Base-by-base conservation (phyloP, 805 yeast species). In the Sugiyamaella marilandica region DNA sequence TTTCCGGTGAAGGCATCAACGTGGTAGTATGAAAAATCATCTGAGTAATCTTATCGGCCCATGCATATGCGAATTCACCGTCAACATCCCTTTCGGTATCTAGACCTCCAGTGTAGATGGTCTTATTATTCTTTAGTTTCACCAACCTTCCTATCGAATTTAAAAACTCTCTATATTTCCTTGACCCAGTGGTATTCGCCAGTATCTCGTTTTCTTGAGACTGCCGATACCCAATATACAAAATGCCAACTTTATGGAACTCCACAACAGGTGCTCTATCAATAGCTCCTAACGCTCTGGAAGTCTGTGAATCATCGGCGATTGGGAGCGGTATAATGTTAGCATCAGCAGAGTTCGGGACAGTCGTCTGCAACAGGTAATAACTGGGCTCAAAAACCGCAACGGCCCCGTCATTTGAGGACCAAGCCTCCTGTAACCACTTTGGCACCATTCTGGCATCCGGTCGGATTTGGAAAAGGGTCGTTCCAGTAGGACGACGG, bases 211-310 rank as follows among this genome's bases (percentile, higher is more conserved):
- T 62, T 63, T 89, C 96, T 0, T 71, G 70, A 1, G 64, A 64
- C 64, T 89, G 96, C 9, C 79, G 79, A 0, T 80, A 82, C 0
- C 82, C 92, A 59, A 88, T 80, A 64, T 88, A 89, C 18, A 89
- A 62, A 18, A 89, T 71, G 0, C 96, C 96, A 37, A 85, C 78
- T 64, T 88, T 89, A 65, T 84, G 88, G 59, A 83, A 84, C 45
- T 84, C 86, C 3, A 85, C 85, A 5, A 84, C 82, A 0, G 96
- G 95, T 1, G 86, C 81, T 14, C 90, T 70, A 61, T 88, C 96
- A 54, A 89, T 73, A 14, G 82, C 74, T 5, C 76, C 65, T 16
- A 89, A 63, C 0, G 91, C 86, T 31, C 86, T 72, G 1, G 63
- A 59, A 13, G 74, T 66, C 63, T 73, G 56, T 13, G 74, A 56